Conservation (phyloP, 768 basidiomycete genomes). For the Hortiboletus campestris region DNA sequence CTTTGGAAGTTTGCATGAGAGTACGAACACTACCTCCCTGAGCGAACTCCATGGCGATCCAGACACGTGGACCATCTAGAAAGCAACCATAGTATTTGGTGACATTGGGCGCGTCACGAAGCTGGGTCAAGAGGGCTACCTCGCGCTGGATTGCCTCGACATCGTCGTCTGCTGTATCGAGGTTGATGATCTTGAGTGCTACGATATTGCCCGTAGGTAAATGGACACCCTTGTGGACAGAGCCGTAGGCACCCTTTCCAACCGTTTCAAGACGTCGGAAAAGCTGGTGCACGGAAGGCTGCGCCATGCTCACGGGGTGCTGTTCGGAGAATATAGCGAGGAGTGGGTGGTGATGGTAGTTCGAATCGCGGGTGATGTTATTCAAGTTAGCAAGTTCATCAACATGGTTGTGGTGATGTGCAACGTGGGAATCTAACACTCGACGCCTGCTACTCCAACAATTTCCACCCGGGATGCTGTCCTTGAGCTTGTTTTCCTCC, state of each 20-base stretch:
- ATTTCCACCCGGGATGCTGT: conserved; percentile 9
- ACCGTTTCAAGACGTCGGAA: conserved; percentile 88
- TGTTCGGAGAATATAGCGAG: not conserved
- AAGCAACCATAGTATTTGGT: conserved; percentile 97
- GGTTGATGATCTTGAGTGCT: conserved; percentile 97
- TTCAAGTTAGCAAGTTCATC: not conserved
- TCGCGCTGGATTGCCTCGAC: conserved; percentile 96
- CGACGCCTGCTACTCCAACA: not conserved
- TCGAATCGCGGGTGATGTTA: not conserved
- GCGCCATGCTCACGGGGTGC: conserved; percentile 34
- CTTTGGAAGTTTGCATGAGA: conserved; percentile 83
- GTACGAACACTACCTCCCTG: conserved; percentile 92
- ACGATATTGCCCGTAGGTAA: conserved; percentile 83
- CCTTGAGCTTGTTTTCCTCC: conserved; percentile 18
- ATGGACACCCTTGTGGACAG: conserved; percentile 89
- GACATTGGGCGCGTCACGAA: conserved; percentile 86
- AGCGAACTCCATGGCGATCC: conserved; percentile 99
- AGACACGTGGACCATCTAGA: conserved; percentile 91
- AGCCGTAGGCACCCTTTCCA: conserved; percentile 94
- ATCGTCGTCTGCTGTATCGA: conserved; percentile 95
- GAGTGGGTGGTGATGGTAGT: conserved; percentile 1
- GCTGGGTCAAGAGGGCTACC: conserved; percentile 86
- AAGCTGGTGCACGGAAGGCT: conserved; percentile 71
- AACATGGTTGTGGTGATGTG: not conserved
- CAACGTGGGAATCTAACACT: conserved; percentile 20